Evolutionary conservation across 2,329 filamentous ascomycete species (phyloP), one percentile per base, ranked within the genome.

Genomic region (Phyllachora maydis): DNA sequence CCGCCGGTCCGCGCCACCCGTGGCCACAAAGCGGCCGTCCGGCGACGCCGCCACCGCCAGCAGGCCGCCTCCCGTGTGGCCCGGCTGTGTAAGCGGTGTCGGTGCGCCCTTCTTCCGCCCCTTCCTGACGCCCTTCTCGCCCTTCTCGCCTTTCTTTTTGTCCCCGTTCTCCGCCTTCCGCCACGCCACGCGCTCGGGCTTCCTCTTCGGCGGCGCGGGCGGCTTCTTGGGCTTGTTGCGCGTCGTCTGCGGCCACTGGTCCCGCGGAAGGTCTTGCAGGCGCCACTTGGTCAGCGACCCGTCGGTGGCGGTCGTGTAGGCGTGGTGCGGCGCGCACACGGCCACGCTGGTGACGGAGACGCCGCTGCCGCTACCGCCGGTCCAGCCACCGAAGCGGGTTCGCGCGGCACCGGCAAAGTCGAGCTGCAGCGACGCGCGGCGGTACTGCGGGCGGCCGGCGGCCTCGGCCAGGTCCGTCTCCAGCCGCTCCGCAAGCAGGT

Each of bases 401-500:
- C 42, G 73, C 74, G 35, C 75, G 69, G 45, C 88, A 85, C 33
- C 74, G 63, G 4, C 70, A 70, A 42, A 76, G 66, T n/a, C n/a
- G n/a, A n/a, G n/a, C n/a, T n/a, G n/a, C n/a, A n/a, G n/a, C n/a
- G n/a, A n/a, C n/a, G n/a, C n/a, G n/a, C n/a, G n/a, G n/a, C n/a
- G n/a, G n/a, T n/a, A n/a, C n/a, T n/a, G n/a, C n/a, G n/a, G n/a
- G n/a, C n/a, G n/a, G n/a, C n/a, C n/a, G n/a, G n/a, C n/a, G n/a
- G 68, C 67, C 50, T 93, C 88, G 24, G 88, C 72, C 20, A 88
- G 78, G 43, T 95, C 88, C 49, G 93, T 81, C 47, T 85, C 71
- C 37, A 98, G 54, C 36, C 83, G 60, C 46, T 91, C 78, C 19
- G 85, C 82, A 38, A 98, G 83, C 36, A 93, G 54, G 42, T 98